Conservation (phyloP, 352 stramenopile species). For the Phytophthora citrophthora region DNA sequence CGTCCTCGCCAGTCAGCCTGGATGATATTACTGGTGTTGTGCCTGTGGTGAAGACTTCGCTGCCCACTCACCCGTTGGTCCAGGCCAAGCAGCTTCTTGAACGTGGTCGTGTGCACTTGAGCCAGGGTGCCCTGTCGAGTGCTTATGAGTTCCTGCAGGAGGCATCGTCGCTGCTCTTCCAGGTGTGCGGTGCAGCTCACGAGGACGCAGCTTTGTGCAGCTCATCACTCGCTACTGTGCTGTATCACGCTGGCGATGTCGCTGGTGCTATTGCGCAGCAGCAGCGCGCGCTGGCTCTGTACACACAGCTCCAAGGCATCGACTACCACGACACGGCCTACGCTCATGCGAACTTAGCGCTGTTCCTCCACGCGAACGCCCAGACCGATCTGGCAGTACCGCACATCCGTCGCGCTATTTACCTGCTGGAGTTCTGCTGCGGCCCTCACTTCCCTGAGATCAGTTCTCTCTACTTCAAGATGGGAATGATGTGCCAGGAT, state of each 20-base stretch:
- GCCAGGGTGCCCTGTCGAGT: constrained; percentile 69
- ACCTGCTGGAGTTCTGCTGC: constrained; percentile 93
- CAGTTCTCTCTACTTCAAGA: constrained; percentile 91
- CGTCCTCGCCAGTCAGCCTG: constrained; percentile 81
- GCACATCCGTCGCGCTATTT: constrained; percentile 92
- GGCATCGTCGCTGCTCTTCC: constrained; percentile 92
- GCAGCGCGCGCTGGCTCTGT: constrained; percentile 90
- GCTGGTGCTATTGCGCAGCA: constrained; percentile 89
- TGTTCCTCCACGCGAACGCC: constrained; percentile 91
- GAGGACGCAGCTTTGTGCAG: constrained; percentile 93
- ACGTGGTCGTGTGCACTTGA: constrained; percentile 84
- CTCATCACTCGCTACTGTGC: constrained; percentile 91
- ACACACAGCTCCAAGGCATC: constrained; percentile 92
- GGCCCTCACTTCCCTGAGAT: constrained; percentile 92
- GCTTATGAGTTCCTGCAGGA: constrained; percentile 92
- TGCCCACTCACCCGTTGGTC: constrained; percentile 76
- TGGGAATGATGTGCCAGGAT: constrained; percentile 95
- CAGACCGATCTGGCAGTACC: constrained; percentile 87
- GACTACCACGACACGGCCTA: constrained; percentile 93
- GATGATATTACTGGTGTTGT: constrained; percentile 93
- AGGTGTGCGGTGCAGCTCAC: constrained; percentile 93
- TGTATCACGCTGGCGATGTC: constrained; percentile 93
- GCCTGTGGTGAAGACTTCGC: constrained; percentile 93
- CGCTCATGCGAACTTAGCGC: constrained; percentile 91
- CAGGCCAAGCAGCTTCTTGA: constrained; percentile 90